Evolutionary conservation across 1,284 basidiomycete genomes (phyloP).

Genomic region (Ceratobasidium sp.): DNA sequence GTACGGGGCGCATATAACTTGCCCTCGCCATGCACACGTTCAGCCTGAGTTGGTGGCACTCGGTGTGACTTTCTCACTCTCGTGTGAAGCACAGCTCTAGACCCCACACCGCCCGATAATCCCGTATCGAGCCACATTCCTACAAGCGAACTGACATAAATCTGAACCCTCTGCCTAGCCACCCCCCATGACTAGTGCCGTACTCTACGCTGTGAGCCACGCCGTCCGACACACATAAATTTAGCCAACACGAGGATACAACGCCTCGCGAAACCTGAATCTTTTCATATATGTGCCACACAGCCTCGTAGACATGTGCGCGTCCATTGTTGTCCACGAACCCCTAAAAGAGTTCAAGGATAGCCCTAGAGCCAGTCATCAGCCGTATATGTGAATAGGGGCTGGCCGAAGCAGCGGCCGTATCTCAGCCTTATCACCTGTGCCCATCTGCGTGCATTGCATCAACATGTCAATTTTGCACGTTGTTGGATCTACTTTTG

Average conservation of each 20-base stretch:
- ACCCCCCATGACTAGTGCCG: no score
- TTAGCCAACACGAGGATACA: conserved; percentile 8
- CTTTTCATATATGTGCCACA: background rate
- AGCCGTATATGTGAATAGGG: background rate
- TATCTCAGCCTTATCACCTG: background rate
- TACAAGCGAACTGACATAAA: background rate
- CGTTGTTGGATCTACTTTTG: no score
- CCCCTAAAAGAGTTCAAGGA: no score
- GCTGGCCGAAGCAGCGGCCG: background rate
- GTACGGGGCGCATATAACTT: background rate
- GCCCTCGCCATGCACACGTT: no score
- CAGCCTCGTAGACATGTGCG: background rate
- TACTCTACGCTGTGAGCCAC: no score
- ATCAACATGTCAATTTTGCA: no score
- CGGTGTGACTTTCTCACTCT: no score
- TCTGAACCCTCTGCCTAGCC: background rate
- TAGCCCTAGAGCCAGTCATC: background rate
- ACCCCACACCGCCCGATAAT: background rate
- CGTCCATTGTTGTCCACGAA: no score
- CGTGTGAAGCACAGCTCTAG: background rate
- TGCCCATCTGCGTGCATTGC: background rate
- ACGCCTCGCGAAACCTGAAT: conserved; percentile 1
- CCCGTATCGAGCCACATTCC: background rate
- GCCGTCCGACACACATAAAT: background rate
- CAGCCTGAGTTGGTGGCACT: no score